phyloP scores from a whole-genome alignment of 2,329 filamentous ascomycete genomes.

The Exophiala sp. region DNA sequence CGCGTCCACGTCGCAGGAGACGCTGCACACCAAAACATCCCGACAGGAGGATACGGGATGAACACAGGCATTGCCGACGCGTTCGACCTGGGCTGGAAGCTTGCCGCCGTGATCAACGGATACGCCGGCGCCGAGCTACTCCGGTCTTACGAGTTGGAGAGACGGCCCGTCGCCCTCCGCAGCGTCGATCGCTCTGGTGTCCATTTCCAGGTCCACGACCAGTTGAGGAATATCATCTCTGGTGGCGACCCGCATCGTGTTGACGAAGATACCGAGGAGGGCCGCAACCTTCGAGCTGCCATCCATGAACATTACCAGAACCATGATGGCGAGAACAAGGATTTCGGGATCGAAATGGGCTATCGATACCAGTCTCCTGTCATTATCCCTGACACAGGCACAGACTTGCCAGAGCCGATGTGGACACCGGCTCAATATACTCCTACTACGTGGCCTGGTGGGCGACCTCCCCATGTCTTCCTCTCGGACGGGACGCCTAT shows the following conservation, averaged over 20 bases:
- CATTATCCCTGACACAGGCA: conserved; percentile 11
- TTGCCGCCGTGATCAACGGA: conserved; percentile 43
- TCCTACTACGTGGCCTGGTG: conserved; percentile 14
- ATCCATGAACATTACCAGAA: conserved; percentile 8
- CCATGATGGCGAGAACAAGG: conserved; percentile 21
- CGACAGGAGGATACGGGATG: conserved; percentile 55
- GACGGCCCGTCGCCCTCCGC: conserved; percentile 30
- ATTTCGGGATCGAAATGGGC: conserved; percentile 28
- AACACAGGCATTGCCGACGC: conserved; percentile 54
- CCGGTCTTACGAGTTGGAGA: conserved; percentile 31
- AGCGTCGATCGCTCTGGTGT: conserved; percentile 29
- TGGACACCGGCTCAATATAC: conserved; percentile 9
- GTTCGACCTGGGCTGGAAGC: conserved; percentile 52
- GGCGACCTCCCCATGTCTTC: conserved; percentile 13
- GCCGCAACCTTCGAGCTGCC: not conserved
- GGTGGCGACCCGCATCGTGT: not conserved
- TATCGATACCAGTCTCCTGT: conserved; percentile 23
- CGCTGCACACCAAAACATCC: conserved; percentile 54
- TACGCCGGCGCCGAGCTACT: conserved; percentile 30
- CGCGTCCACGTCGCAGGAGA: conserved; percentile 47
- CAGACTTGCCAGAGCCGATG: conserved; percentile 3
- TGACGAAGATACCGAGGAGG: conserved; percentile 11
- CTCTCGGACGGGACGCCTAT: conserved; percentile 13
- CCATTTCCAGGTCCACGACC: conserved; percentile 25
- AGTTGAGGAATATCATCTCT: conserved; percentile 1